Evolutionary conservation across 164 flowering plant species (phyloP).

Genomic region (Chimonanthus praecox): DNA sequence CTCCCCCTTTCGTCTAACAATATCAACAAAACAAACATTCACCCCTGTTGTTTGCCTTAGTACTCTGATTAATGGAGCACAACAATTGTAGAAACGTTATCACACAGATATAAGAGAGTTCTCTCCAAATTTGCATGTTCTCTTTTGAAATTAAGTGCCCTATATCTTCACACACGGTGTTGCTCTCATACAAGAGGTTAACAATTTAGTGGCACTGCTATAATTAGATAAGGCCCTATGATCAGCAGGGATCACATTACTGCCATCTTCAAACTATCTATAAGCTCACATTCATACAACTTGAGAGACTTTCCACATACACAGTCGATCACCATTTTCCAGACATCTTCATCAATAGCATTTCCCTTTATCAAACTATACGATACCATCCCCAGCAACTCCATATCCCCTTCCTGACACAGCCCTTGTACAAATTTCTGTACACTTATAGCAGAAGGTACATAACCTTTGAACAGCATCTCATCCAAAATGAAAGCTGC

Average conservation of each 20-base stretch:
- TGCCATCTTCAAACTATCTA: constrained; percentile 21
- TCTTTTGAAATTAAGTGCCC: too few relatives aligned
- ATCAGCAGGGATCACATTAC: background rate
- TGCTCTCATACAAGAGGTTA: background rate
- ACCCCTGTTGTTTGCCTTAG: too few relatives aligned
- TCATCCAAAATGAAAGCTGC: constrained; percentile 60
- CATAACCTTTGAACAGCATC: constrained; percentile 62
- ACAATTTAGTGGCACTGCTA: background rate
- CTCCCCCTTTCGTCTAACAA: too few relatives aligned
- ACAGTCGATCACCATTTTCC: constrained; percentile 32
- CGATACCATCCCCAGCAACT: constrained; percentile 31
- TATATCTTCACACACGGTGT: too few relatives aligned
- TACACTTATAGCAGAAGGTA: constrained; percentile 31
- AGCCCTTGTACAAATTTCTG: constrained; percentile 36
- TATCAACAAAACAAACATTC: too few relatives aligned
- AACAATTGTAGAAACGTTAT: too few relatives aligned
- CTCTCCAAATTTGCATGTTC: too few relatives aligned
- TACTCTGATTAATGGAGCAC: too few relatives aligned
- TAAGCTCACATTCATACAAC: constrained; percentile 16
- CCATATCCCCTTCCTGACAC: constrained; percentile 27
- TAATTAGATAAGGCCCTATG: background rate
- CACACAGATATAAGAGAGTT: too few relatives aligned
- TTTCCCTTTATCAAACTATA: constrained; percentile 32
- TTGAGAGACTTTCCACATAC: constrained; percentile 22
- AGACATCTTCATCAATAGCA: constrained; percentile 31